Evolutionary conservation across 2,329 filamentous ascomycete genomes (phyloP), one percentile per base, ranked within the genome.

Genomic region (Ophiostoma australiae): DNA sequence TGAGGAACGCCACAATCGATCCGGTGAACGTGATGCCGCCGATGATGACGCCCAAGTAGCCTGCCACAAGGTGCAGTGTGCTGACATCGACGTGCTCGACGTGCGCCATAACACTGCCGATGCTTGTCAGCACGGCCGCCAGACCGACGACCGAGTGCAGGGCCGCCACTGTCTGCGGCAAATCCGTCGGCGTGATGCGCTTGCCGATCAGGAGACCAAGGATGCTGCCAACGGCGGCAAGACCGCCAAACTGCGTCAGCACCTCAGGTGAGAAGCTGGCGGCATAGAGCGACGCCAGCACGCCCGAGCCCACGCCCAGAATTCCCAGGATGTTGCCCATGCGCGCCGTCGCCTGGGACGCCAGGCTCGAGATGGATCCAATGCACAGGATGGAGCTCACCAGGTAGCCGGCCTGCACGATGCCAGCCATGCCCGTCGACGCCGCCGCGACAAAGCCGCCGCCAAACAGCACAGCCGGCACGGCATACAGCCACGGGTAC

Each of bases 1-100:
- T 97, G 77, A 96, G 79, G 80, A 96, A 97, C 0, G 93, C 93
- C 0, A 97, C 91, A 69, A 97, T 90, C 2, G 92, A 95, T 1
- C 93, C 93, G 0, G 93, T 97, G 77, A 97, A 97, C 0, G 93
- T 97, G 44, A 97, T 89, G 70, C 93, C 93, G 82, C 88, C 92
- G 70, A 97, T 96, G 0, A 97, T 82, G 7, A 97, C 93, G 69
- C 93, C 93, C 0, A 96, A 82, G 76, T 97, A 97, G 0, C 91
- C 93, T 2, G 91, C 93, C 1, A 96, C 91, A 76, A 97, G 86
- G 77, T 97, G 93, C 11, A 96, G 82, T 4, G 89, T 93, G 0
- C 92, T 89, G 17, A 92, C 84, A n/a, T 35, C 61, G 31, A 65
- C 61, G 75, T 92, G 85, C 15, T 85, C 82, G 8, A 93, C 83